Evolutionary conservation across 2,329 filamentous ascomycete genomes (phyloP).

Genomic region (Corynespora cassiicola): DNA sequence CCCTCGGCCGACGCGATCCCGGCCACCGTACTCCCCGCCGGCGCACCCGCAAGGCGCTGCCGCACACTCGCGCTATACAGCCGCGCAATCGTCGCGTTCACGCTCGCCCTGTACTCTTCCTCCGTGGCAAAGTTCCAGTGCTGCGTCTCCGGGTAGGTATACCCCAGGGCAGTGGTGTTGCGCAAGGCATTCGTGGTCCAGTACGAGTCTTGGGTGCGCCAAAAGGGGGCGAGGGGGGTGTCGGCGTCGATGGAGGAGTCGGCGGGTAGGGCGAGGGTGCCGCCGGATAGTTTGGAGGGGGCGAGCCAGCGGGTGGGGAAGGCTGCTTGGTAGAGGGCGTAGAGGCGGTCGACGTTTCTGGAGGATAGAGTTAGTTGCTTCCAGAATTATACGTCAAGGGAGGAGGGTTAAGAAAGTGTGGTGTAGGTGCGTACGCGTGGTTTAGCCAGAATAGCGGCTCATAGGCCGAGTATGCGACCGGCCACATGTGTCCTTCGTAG

Average conservation of each 20-base stretch:
- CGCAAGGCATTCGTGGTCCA: constrained; percentile 37
- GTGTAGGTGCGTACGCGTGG: constrained; percentile 42
- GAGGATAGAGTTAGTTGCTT: not conserved
- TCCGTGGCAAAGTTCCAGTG: constrained; percentile 31
- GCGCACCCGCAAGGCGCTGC: too few relatives aligned
- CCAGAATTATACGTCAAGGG: too few relatives aligned
- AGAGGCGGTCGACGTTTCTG: constrained; percentile 51
- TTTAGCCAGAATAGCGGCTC: constrained; percentile 67
- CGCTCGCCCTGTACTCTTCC: constrained; percentile 11
- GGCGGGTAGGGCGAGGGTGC: constrained; percentile 49
- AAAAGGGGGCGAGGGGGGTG: constrained; percentile 49
- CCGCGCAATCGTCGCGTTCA: constrained; percentile 22
- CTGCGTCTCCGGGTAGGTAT: constrained; percentile 41
- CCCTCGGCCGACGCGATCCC: too few relatives aligned
- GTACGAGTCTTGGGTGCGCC: constrained; percentile 25
- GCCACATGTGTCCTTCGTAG: constrained; percentile 72
- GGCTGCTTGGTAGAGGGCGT: constrained; percentile 77
- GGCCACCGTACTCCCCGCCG: not conserved
- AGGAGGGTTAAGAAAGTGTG: too few relatives aligned
- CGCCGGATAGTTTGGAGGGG: constrained; percentile 43
- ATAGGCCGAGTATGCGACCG: constrained; percentile 74
- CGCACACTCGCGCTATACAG: constrained; percentile 28
- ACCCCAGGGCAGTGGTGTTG: constrained; percentile 33
- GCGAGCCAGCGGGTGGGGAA: constrained; percentile 72
- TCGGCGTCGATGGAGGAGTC: constrained; percentile 53